Base-by-base conservation (phyloP, 2,329 filamentous ascomycete genomes). In the Alternaria hordeiaustralica region DNA sequence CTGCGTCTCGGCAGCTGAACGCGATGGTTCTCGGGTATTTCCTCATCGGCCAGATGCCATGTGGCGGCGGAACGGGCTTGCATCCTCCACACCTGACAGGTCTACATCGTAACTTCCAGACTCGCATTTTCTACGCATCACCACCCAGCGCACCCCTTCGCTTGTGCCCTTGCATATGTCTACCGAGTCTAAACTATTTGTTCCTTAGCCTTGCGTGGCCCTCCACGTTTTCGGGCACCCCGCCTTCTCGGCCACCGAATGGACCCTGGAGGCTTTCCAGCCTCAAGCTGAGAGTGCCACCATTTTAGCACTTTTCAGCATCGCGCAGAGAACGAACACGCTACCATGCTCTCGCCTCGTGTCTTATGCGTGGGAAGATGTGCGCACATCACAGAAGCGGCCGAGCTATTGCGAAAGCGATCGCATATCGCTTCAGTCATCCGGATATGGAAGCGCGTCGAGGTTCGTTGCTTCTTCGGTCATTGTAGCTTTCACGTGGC, bases 151-250 rank as follows among this genome's bases (percentile, higher is more conserved):
- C 33, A 41, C 33, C 2, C 6, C 2, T 50, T 21, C n/a, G 25
- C 6, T 3, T 15, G 26, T 4, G n/a, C 6, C 2, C 25, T 20
- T 15, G 25, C 46, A 50, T 50, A 30, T 1, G 6, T 12, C 5
- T 18, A 2, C n/a, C 10, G 10, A 12, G 6, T 5, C 46, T 13
- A 12, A 8, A 1, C 10, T 30, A 6, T 5, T 25, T 28, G 6
- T 2, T 2, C 2, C 0, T 2, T 13, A 7, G 46, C 6, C 3
- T 3, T 13, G 46, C 25, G 11, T n/a, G 2, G 11, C n/a, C 6
- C n/a, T 28, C 25, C 15, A 30, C 25, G 25, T 49, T 18, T 18
- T 26, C 46, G 25, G 23, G 23, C 15, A 28, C 46, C 25, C 46
- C 23, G 21, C 15, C 15, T 41, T 41, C 36, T 41, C 36, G 36